These are phyloP conservation scores for Dioszegia crocea DNA, from an alignment of 768 basidiomycete species.

Conservation along the genomic window DNA sequence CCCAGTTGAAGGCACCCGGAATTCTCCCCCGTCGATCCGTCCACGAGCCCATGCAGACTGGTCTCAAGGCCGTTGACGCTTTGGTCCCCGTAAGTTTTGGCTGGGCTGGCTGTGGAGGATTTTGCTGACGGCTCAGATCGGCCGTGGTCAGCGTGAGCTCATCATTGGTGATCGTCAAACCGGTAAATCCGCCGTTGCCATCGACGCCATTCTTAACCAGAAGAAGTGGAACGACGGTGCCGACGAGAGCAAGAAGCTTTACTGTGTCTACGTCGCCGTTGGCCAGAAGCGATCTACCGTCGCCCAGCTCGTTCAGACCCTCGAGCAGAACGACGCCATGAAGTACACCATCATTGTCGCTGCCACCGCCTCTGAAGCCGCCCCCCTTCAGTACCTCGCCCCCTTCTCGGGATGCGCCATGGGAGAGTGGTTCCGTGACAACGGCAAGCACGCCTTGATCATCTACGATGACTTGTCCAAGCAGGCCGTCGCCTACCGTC, in stretches of 20 bases:
- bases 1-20: slow-evolving; percentile 97
- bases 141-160: slow-evolving; percentile 99
- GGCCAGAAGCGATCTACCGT: slow-evolving; percentile 99
- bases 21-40: slow-evolving; percentile 98
- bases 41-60: slow-evolving; percentile 98
- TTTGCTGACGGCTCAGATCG: slow-evolving; percentile 57
- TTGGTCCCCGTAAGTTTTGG: slow-evolving; percentile 72
- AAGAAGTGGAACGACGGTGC: slow-evolving; percentile 98
- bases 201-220: slow-evolving; percentile 99
- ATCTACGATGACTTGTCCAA: slow-evolving; percentile 99
- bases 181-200: slow-evolving; percentile 90
- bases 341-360: slow-evolving; percentile 99
- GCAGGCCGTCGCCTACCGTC: slow-evolving; percentile 99
- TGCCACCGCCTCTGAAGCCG: slow-evolving; percentile 98
- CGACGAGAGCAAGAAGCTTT: slow-evolving; percentile 95
- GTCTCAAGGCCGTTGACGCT: slow-evolving; percentile 99
- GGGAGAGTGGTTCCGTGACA: slow-evolving; percentile 99
- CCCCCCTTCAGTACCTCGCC: slow-evolving; percentile 97
- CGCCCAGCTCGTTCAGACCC: slow-evolving; percentile 97
- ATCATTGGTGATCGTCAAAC: slow-evolving; percentile 99
- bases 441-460: slow-evolving; percentile 98
- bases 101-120: too few species aligned
- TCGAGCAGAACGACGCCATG: slow-evolving; percentile 99
- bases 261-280: slow-evolving; percentile 99
- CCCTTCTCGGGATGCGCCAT: slow-evolving; percentile 99